phyloP scores from a whole-genome alignment of 2,329 filamentous ascomycete species.

The Dissoconium aciculare region DNA sequence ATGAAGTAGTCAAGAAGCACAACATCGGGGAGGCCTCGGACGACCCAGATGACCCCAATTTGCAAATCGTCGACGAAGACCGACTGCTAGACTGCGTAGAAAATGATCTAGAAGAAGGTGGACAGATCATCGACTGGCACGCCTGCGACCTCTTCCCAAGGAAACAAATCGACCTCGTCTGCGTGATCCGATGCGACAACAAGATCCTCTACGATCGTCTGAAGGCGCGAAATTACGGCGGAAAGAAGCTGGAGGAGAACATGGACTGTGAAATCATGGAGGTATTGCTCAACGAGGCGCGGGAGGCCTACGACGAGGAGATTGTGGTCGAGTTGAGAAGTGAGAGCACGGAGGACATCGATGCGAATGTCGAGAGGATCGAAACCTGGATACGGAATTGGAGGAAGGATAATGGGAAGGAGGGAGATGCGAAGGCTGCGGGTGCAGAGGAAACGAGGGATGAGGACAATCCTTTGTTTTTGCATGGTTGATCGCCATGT shows the following conservation, averaged over 20 bases:
- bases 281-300: constrained; percentile 77
- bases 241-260: constrained; percentile 87
- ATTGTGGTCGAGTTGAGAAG: constrained; percentile 82
- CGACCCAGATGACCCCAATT: constrained; percentile 54
- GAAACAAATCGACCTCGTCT: constrained; percentile 87
- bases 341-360: constrained; percentile 69
- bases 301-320: constrained; percentile 70
- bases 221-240: constrained; percentile 60
- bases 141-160: constrained; percentile 90
- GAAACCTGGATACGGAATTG: constrained; percentile 69
- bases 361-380: constrained; percentile 73
- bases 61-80: constrained; percentile 92
- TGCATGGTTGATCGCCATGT: constrained; percentile 19
- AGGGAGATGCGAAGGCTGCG: constrained; percentile 17
- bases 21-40: constrained; percentile 79
- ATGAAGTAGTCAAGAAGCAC: constrained; percentile 79
- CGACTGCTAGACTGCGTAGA: constrained; percentile 81
- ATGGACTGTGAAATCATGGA: constrained; percentile 97
- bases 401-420: constrained; percentile 49
- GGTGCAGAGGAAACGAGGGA: constrained; percentile 16
- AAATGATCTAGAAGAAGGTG: constrained; percentile 60
- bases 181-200: constrained; percentile 74
- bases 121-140: constrained; percentile 93
- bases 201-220: constrained; percentile 72
- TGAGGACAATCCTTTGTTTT: constrained; percentile 23